Evolutionary conservation across 257 asterid genomes (phyloP).

Genomic region (Mentha longifolia): DNA sequence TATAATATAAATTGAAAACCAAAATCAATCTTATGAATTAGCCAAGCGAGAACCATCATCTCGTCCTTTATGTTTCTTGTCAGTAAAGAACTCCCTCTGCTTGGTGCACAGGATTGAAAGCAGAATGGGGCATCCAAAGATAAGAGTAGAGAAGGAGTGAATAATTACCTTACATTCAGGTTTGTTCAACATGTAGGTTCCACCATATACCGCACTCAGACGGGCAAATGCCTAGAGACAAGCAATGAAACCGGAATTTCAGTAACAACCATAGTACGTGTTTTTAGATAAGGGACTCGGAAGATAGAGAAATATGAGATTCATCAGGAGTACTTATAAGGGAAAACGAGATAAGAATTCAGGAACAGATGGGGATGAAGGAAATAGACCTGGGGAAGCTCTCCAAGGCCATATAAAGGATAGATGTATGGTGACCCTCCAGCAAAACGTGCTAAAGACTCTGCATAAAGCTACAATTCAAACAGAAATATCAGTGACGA

Average conservation of each 20-base stretch:
- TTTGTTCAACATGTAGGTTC: constrained; percentile 95
- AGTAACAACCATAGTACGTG: constrained; percentile 2
- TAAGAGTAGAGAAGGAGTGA: neutral
- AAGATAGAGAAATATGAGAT: neutral
- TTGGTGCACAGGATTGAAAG: neutral
- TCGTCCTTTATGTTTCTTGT: constrained; percentile 1
- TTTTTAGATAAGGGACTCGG: no score
- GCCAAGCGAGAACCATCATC: neutral
- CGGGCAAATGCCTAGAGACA: constrained; percentile 89
- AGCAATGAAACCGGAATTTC: constrained; percentile 18
- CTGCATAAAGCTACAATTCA: constrained; percentile 75
- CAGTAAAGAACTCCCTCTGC: neutral
- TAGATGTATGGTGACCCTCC: constrained; percentile 99
- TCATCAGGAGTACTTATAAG: neutral
- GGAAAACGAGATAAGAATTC: neutral
- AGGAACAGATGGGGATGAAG: constrained; percentile 3
- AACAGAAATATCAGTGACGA: constrained; percentile 30
- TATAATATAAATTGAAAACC: neutral
- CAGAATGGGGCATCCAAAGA: neutral
- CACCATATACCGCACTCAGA: constrained; percentile 97
- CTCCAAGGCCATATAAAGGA: constrained; percentile 95
- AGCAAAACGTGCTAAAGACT: constrained; percentile 89
- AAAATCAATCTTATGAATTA: neutral
- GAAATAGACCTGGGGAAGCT: constrained; percentile 88
- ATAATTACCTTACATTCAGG: constrained; percentile 88